phyloP scores from a whole-genome alignment of 768 basidiomycete species.

The Calocybe indica region DNA sequence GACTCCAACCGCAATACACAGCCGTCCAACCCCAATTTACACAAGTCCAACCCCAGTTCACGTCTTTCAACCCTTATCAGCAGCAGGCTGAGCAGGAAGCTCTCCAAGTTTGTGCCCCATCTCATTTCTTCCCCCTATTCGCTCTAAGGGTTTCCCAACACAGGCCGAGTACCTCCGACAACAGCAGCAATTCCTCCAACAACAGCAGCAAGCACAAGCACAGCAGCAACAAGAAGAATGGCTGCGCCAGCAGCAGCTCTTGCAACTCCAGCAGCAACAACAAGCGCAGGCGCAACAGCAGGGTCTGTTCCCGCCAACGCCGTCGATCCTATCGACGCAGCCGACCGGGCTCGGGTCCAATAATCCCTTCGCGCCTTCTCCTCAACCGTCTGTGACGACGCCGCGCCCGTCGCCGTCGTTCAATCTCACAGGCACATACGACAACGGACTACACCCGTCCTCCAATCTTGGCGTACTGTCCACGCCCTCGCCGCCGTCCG shows the following conservation, averaged over 20 bases:
- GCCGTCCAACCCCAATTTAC: conserved; percentile 74
- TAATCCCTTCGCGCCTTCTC: conserved; percentile 82
- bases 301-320: conserved; percentile 38
- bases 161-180: conserved; percentile 72
- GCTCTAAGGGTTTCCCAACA: not conserved
- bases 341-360: conserved; percentile 87
- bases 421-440: conserved; percentile 68
- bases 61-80: conserved; percentile 90
- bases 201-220: conserved; percentile 50
- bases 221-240: conserved; percentile 41
- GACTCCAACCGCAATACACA: conserved; percentile 48
- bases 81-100: conserved; percentile 91
- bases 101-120: conserved; percentile 45
- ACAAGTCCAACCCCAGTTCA: conserved; percentile 76
- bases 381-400: conserved; percentile 26
- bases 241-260: conserved; percentile 35
- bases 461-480: conserved; percentile 36
- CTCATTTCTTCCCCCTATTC: conserved; percentile 20
- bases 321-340: conserved; percentile 36
- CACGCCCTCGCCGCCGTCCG: conserved; percentile 34
- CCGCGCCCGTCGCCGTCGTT: conserved; percentile 42
- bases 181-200: conserved; percentile 60
- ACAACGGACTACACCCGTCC: conserved; percentile 45
- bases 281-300: conserved; percentile 54
- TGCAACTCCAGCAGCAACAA: conserved; percentile 48